phyloP scores from a whole-genome alignment of 305 asterid species.

The Nicotiana rustica region DNA sequence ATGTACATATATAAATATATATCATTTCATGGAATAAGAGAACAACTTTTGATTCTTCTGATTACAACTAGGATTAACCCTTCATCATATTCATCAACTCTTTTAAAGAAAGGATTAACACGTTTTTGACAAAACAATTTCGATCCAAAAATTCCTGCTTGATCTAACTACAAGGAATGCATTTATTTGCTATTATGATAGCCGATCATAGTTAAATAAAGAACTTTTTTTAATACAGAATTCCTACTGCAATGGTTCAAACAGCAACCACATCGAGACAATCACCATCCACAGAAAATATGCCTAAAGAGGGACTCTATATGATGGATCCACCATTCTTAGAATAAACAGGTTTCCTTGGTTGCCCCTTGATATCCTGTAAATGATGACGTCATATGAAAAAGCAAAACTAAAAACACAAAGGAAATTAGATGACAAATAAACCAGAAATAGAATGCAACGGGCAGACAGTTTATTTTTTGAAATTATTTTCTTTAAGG shows the following conservation, averaged over 20 bases:
- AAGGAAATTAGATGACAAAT: neutral
- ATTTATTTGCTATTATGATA: conserved; percentile 36
- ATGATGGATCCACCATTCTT: conserved; percentile 66
- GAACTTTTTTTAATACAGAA: neutral
- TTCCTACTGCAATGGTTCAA: conserved; percentile 8
- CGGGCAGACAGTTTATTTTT: neutral
- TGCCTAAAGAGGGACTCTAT: conserved; percentile 57
- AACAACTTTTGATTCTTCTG: no score
- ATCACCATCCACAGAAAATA: neutral
- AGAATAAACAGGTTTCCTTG: conserved; percentile 64
- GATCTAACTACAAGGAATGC: neutral
- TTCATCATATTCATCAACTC: no score
- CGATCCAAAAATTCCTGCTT: no score
- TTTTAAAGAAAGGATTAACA: no score
- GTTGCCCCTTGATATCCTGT: conserved; percentile 72
- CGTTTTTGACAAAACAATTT: neutral
- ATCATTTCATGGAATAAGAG: no score
- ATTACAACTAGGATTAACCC: no score
- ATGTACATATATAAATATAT: no score
- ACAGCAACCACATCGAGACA: neutral
- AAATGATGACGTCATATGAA: neutral
- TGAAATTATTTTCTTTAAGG: neutral
- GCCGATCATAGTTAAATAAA: conserved; percentile 30
- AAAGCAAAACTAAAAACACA: neutral
- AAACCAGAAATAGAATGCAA: neutral